phyloP scores from a whole-genome alignment of 208 protist genomes.

The Crithidia thermophila region DNA sequence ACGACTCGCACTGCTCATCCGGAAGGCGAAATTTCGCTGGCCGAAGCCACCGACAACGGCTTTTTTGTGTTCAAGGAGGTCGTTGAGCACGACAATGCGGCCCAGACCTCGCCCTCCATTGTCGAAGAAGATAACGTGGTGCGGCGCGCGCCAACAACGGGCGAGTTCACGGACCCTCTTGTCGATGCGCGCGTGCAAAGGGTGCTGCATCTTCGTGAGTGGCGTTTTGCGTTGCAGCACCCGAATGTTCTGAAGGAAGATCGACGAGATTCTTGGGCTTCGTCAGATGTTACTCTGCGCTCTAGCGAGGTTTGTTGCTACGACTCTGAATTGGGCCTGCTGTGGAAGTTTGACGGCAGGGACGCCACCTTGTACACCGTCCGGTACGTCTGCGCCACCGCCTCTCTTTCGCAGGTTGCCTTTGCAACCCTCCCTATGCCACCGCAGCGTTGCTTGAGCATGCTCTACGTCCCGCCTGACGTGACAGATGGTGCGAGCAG shows the following conservation, averaged over 20 bases:
- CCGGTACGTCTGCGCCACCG: slow-evolving; percentile 1
- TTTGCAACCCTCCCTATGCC: slow-evolving; percentile 18
- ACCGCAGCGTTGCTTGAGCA: slow-evolving; percentile 17
- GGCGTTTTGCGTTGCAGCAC: slow-evolving; percentile 22
- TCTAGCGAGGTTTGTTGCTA: slow-evolving; percentile 24
- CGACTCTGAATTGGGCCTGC: slow-evolving; percentile 15
- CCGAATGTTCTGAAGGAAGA: neutral
- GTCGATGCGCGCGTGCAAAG: slow-evolving; percentile 22
- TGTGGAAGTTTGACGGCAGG: slow-evolving; percentile 22
- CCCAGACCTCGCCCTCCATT: no score
- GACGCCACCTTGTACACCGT: slow-evolving; percentile 12
- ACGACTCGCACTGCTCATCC: neutral
- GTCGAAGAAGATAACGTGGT: neutral
- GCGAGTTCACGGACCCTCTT: slow-evolving; percentile 1
- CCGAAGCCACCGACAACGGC: slow-evolving; percentile 46
- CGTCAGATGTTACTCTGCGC: slow-evolving; percentile 8
- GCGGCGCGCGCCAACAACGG: neutral
- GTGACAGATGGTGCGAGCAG: neutral
- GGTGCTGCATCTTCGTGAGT: slow-evolving; percentile 2
- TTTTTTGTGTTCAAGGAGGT: slow-evolving; percentile 63
- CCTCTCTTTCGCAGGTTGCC: neutral
- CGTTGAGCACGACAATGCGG: neutral
- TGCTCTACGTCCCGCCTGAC: slow-evolving; percentile 1
- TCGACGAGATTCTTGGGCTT: slow-evolving; percentile 13
- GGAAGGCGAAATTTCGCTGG: slow-evolving; percentile 20